phyloP scores from a whole-genome alignment of 129 eudicot species.

The Gnaphalium uliginosum region DNA sequence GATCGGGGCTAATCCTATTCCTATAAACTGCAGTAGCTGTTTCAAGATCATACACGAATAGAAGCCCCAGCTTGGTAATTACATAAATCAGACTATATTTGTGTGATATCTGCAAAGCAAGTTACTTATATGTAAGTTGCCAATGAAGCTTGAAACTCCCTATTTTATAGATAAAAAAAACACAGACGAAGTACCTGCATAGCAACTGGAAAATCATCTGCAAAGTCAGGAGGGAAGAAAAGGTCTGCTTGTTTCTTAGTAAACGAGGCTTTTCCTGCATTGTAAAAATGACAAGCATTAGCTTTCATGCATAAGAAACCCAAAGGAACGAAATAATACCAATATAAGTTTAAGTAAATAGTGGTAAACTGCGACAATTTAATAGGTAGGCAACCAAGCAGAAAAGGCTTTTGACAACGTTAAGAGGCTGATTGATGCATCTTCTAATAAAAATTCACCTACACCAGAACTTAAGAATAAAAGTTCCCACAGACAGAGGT shows the following conservation, averaged over 20 bases:
- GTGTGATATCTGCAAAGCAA: conserved; percentile 70
- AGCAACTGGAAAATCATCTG: conserved; percentile 94
- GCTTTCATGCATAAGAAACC: conserved; percentile 11
- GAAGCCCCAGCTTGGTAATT: conserved; percentile 92
- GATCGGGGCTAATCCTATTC: conserved; percentile 93
- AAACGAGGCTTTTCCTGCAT: conserved; percentile 80
- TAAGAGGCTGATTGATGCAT: conserved; percentile 3
- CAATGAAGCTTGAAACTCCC: not conserved
- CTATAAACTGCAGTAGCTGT: conserved; percentile 93
- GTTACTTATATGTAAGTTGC: conserved; percentile 14
- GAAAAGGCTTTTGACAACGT: not conserved
- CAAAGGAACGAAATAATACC: not conserved
- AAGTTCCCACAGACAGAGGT: conserved; percentile 6
- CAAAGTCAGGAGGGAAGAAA: conserved; percentile 96
- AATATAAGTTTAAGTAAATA: conserved; percentile 1
- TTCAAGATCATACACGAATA: conserved; percentile 90
- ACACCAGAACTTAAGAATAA: not conserved
- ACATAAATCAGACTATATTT: conserved; percentile 79
- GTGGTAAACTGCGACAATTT: conserved; percentile 11
- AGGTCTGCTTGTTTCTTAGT: conserved; percentile 96
- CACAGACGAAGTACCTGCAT: conserved; percentile 70
- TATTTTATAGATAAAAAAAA: not conserved
- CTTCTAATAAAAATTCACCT: not conserved
- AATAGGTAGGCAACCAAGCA: not conserved
- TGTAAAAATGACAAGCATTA: conserved; percentile 15